Evolutionary conservation across 2,329 filamentous ascomycete genomes (phyloP), one percentile per base, ranked within the genome.

Genomic region (Zalaria sp.): DNA sequence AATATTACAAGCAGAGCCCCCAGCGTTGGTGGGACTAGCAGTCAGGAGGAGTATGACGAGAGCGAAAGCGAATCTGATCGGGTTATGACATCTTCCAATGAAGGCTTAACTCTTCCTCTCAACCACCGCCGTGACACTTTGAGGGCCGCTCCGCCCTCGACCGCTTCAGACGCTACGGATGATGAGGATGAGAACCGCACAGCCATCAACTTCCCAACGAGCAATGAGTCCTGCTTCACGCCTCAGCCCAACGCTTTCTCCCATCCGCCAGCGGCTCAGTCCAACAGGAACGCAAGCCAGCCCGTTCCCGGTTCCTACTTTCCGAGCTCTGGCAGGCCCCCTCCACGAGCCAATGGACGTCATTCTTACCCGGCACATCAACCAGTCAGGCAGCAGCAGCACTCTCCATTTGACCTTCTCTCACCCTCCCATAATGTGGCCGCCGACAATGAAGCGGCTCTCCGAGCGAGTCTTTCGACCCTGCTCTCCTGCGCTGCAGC

Each of bases 41-140:
- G 88, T 54, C 86, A 94, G 58, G 88, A 94, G 52, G 88, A 94
- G 64, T 93, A 93, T 54, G 86, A 93, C 29, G 87, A 94, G 66
- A 93, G 83, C 47, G 87, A 93, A 59, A 93, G 75, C 61, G 88
- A 94, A 47, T 86, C 87, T 35, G 88, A 94, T 53, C 75, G 72
- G 42, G 67, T 77, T 39, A 66, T 79, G 64, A 75, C 71, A 43
- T 78, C 74, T 45, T 80, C 77, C 3, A 78, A 74, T 47, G 76
- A 80, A 55, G 73, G 71, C 5, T 40, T 46, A 18, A 45, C 43
- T 5, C 35, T 49, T 34, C 37, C 41, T 26, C 26, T 35, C 25
- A 38, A 26, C 5, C 10, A 51, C n/a, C 27, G 25, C 26, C 35
- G 39, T 36, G 11, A 38, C 4, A 38, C n/a, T 7, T 10, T 9